Percentiles rank a stretch among this genome's conserved stretches.
phyloP scores from a whole-genome alignment of 1,284 basidiomycete genomes.

The Boletus hoseneyae region DNA sequence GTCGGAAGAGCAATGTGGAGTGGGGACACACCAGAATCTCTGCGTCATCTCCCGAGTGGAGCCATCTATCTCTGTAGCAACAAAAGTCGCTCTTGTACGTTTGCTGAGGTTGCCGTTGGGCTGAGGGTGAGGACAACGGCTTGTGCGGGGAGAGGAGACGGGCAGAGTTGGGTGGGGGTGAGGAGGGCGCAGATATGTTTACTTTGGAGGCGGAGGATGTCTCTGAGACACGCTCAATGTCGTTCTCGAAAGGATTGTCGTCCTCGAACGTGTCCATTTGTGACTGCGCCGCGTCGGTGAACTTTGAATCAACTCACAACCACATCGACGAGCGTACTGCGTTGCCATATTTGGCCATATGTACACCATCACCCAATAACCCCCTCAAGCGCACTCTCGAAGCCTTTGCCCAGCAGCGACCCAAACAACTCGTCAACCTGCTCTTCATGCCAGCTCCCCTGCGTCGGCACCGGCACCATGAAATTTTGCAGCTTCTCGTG shows the following conservation, averaged over 20 bases:
- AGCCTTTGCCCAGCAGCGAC: slow-evolving; percentile 75
- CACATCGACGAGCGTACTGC: no score
- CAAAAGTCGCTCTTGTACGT: slow-evolving; percentile 70
- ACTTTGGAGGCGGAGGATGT: slow-evolving; percentile 60
- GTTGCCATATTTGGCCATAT: slow-evolving; percentile 30
- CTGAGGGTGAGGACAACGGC: slow-evolving; percentile 53
- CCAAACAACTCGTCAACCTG: slow-evolving; percentile 91
- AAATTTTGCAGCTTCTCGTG: slow-evolving; percentile 94
- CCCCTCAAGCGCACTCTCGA: slow-evolving; percentile 36
- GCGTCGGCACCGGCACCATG: slow-evolving; percentile 80
- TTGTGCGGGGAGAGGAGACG: slow-evolving; percentile 41
- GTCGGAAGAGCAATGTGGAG: neutral
- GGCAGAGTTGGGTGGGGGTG: slow-evolving; percentile 47
- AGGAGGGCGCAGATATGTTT: slow-evolving; percentile 61
- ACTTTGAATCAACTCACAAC: no score
- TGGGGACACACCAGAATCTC: slow-evolving; percentile 64
- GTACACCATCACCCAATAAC: slow-evolving; percentile 49
- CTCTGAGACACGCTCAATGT: slow-evolving; percentile 60
- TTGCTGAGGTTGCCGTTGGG: slow-evolving; percentile 48
- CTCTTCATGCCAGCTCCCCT: slow-evolving; percentile 82
- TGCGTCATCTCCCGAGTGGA: slow-evolving; percentile 77
- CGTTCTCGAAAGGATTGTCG: slow-evolving; percentile 76
- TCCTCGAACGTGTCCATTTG: slow-evolving; percentile 71
- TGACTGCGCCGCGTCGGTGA: neutral
- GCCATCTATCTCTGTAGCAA: slow-evolving; percentile 65